Evolutionary conservation across 2,329 filamentous ascomycete genomes (phyloP), one percentile per base, ranked within the genome.

Genomic region (Coleophoma cylindrospora): DNA sequence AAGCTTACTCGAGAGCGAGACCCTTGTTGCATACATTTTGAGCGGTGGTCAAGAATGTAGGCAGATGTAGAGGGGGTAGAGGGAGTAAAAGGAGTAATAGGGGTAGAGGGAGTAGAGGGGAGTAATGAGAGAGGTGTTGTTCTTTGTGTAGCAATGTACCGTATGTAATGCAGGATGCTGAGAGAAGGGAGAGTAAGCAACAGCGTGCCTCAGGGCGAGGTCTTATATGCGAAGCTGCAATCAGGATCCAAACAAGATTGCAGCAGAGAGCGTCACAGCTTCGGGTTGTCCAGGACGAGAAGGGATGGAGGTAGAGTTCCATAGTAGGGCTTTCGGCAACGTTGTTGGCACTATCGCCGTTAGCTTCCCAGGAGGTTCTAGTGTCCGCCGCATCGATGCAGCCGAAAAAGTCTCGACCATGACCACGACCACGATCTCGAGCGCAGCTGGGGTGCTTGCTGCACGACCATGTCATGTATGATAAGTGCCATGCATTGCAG

Each of bases 11-110:
- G 62, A 54, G 45, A 55, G 12, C 32, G 36, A 38, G 11, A 15
- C 53, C 50, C 55, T 55, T 45, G 61, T 48, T 14, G 60, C 54
- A 47, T 58, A 62, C 62, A 64, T 64, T 47, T 54, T 53, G 55
- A 50, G 41, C 38, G 37, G 51, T 51, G 21, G 22, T 22, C 14
- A 14, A 27, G 11, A 22, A 22, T 43, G 22, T 21, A 27, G 41
- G 19, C 9, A 14, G n/a, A 10, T 5, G 41, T 12, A 10, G 19
- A 43, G 13, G 40, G 32, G 19, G 41, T 22, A 33, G 32, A 27
- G 15, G 12, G 6, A 17, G 36, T 7, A 38, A 13, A 17, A 38
- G 36, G 11, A 17, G 36, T n/a, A 38, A 12, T 9, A 7, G 36
- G 36, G 11, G 36, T 38, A n/a, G 36, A 38, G 36, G 36, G 15